A percentile compares a stretch with the other conserved stretches of the same genome.
These are phyloP conservation scores for Escovopsis sp. DNA, from an alignment of 2,329 filamentous ascomycete genomes.

Conservation along the genomic window DNA sequence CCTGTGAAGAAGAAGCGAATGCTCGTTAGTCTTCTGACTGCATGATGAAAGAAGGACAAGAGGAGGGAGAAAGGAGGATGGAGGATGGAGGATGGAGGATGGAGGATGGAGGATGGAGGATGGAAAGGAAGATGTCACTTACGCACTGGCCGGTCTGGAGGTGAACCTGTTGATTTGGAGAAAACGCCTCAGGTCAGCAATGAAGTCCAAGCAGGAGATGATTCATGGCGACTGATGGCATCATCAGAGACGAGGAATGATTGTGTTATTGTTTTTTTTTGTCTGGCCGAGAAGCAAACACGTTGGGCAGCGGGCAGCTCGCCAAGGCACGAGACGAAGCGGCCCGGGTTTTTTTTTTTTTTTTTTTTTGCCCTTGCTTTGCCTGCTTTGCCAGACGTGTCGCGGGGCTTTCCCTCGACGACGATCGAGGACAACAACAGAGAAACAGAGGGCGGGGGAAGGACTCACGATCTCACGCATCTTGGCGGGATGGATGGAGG, in stretches of 20 bases:
- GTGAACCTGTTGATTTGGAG: constrained; percentile 66
- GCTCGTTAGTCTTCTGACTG: no score
- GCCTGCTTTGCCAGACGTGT: no score
- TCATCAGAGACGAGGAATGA: no score
- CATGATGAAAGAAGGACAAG: no score
- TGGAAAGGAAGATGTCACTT: constrained; percentile 21
- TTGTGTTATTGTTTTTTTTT: no score
- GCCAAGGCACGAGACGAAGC: constrained; percentile 23
- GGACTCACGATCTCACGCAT: constrained; percentile 57
- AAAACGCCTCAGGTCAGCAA: constrained; percentile 39
- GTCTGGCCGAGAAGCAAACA: not conserved
- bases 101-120: constrained; percentile 4
- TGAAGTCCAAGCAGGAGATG: constrained; percentile 8
- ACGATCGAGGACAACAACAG: not conserved
- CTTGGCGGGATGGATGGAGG: constrained; percentile 28
- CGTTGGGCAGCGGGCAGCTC: not conserved
- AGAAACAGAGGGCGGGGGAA: not conserved
- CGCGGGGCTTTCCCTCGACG: constrained; percentile 10
- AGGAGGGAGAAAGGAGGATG: no score
- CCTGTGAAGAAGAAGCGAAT: constrained; percentile 36
- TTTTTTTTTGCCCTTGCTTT: no score
- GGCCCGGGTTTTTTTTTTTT: constrained; percentile 9
- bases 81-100: constrained; percentile 24
- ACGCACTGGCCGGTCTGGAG: constrained; percentile 99
- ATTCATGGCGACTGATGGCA: no score